A percentile compares a stretch with the other conserved stretches of the same genome.
Evolutionary conservation across 148 eudicot genomes (phyloP).

Genomic region (Chenopodium quinoa): DNA sequence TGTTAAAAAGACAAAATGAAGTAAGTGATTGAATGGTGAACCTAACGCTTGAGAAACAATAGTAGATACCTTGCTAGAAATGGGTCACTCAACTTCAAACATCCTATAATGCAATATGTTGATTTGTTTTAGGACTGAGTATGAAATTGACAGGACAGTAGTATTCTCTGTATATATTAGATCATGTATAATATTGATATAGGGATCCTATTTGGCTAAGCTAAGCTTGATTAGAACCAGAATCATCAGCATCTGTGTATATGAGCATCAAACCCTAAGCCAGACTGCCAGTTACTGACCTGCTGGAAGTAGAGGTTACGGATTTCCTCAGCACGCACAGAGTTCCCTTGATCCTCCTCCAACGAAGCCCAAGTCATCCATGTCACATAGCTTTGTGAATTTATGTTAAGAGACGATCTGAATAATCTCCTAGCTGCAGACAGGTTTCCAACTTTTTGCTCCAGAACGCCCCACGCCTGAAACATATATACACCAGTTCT

Average conservation of each 20-base stretch:
- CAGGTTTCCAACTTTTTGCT: slow-evolving; percentile 86
- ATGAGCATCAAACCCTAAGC: not conserved
- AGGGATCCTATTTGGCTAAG: not conserved
- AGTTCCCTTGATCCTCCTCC: slow-evolving; percentile 90
- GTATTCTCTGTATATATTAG: not conserved
- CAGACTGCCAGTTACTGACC: slow-evolving; percentile 36
- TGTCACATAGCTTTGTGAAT: slow-evolving; percentile 91
- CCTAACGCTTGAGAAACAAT: not conserved
- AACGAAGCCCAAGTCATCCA: slow-evolving; percentile 99
- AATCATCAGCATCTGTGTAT: not conserved
- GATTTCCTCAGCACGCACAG: slow-evolving; percentile 91
- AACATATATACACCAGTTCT: slow-evolving; percentile 4
- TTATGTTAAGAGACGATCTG: slow-evolving; percentile 82
- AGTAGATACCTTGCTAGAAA: not conserved
- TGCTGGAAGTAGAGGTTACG: slow-evolving; percentile 96
- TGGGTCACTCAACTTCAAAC: not conserved
- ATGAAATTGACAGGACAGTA: too few relatives aligned
- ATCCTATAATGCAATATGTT: not conserved
- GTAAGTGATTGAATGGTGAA: not conserved
- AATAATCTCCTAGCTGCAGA: slow-evolving; percentile 91
- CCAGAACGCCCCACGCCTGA: slow-evolving; percentile 99
- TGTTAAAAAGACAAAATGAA: not conserved
- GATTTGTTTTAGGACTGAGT: not conserved
- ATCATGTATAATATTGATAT: not conserved
- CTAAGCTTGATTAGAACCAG: not conserved